phyloP scores from a whole-genome alignment of 2,329 filamentous ascomycete species.

The Neurospora sp. region DNA sequence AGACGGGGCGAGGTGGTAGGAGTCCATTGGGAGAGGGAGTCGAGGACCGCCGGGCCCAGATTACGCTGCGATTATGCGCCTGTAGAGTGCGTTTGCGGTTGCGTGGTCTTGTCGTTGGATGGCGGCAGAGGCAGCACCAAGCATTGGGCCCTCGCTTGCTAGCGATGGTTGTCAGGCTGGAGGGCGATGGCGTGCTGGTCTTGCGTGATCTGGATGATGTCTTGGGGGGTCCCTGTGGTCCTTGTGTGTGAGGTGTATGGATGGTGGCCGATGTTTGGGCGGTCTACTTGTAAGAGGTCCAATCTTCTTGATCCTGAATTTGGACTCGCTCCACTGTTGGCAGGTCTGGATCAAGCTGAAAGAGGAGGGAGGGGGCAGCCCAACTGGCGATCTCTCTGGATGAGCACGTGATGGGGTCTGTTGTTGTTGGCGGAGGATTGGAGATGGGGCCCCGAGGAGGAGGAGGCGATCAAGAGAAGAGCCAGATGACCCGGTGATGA shows the following conservation, averaged over 20 bases:
- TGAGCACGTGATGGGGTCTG: neutral
- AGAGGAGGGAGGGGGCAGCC: neutral
- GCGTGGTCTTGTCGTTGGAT: constrained; percentile 15
- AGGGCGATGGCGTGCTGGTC: constrained; percentile 20
- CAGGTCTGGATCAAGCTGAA: neutral
- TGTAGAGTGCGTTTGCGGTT: constrained; percentile 6
- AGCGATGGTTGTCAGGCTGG: constrained; percentile 12
- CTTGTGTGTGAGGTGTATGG: neutral
- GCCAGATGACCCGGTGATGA: neutral
- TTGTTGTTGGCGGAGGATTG: neutral
- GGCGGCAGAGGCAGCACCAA: constrained; percentile 11
- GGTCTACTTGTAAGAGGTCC: neutral
- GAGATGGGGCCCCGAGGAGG: neutral
- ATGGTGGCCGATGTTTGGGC: neutral
- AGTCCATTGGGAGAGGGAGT: neutral
- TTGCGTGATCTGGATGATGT: neutral
- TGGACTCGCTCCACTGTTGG: neutral
- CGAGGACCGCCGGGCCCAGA: neutral
- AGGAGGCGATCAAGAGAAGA: neutral
- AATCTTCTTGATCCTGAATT: neutral
- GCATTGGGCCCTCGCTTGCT: constrained; percentile 17
- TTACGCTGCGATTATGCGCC: neutral
- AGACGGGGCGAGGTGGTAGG: neutral
- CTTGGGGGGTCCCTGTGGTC: neutral
- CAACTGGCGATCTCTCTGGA: neutral